These are phyloP conservation scores for Arabidopsis lyrata DNA, from an alignment of 441 rosid species.

Conservation along the genomic window DNA sequence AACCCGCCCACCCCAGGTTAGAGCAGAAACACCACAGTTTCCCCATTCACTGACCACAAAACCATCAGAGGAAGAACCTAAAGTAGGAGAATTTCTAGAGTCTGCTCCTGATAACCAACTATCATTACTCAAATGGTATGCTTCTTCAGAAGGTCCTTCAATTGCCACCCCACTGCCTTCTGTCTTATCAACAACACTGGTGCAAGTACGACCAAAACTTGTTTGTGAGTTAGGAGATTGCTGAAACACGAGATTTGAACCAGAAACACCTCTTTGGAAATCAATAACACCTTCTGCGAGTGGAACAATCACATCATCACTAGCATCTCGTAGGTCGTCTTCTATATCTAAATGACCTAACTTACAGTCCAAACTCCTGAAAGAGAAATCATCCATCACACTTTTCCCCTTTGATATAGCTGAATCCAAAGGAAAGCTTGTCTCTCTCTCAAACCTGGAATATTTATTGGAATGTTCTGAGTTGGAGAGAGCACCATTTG, in stretches of 20 bases:
- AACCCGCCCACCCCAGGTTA: slow-evolving; percentile 98
- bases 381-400: slow-evolving; percentile 53
- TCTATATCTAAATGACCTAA: slow-evolving; percentile 56
- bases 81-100: slow-evolving; percentile 65
- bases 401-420: slow-evolving; percentile 62
- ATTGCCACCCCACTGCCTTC: slow-evolving; percentile 60
- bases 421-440: slow-evolving; percentile 56
- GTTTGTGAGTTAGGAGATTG: slow-evolving; percentile 52
- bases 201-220: slow-evolving; percentile 48
- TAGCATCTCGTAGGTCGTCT: slow-evolving; percentile 51
- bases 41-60: slow-evolving; percentile 81
- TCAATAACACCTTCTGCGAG: slow-evolving; percentile 63
- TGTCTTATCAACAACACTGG: slow-evolving; percentile 52
- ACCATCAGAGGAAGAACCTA: slow-evolving; percentile 64
- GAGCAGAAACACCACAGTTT: slow-evolving; percentile 70
- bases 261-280: slow-evolving; percentile 56
- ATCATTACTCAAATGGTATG: slow-evolving; percentile 63
- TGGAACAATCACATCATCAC: slow-evolving; percentile 59
- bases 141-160: slow-evolving; percentile 92
- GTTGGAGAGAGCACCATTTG: slow-evolving; percentile 69
- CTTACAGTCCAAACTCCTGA: slow-evolving; percentile 66
- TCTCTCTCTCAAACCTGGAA: slow-evolving; percentile 57
- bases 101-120: slow-evolving; percentile 74
- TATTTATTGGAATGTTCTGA: slow-evolving; percentile 66
- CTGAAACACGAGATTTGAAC: slow-evolving; percentile 54